phyloP scores from a whole-genome alignment of 768 basidiomycete genomes.

The Lactarius trivialis region DNA sequence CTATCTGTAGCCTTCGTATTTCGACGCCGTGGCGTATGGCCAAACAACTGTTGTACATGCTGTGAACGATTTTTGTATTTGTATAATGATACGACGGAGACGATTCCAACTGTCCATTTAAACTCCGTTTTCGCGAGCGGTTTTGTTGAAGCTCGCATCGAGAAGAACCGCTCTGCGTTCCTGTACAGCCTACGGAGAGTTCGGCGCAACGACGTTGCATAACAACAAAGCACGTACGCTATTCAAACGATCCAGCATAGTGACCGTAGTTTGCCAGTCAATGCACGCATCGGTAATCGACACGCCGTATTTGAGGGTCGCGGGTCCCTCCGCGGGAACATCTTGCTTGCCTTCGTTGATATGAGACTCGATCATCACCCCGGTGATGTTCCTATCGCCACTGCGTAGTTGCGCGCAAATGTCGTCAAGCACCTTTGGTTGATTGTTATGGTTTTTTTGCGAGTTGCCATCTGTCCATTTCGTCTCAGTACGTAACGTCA shows the following conservation, averaged over 20 bases:
- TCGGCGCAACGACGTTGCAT: neutral
- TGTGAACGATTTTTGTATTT: neutral
- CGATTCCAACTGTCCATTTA: neutral
- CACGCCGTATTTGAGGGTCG: constrained; percentile 67
- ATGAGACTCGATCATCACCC: constrained; percentile 97
- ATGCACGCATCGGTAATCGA: constrained; percentile 93
- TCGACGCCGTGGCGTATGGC: no score
- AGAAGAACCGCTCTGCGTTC: constrained; percentile 12
- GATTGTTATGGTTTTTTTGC: constrained; percentile 89
- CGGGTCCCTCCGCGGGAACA: constrained; percentile 64
- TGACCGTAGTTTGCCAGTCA: constrained; percentile 72
- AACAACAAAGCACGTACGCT: constrained; percentile 30
- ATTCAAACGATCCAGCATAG: constrained; percentile 69
- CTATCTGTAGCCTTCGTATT: neutral
- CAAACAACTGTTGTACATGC: no score
- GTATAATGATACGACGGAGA: neutral
- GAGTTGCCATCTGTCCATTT: constrained; percentile 78
- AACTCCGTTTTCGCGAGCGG: neutral
- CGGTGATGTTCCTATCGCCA: constrained; percentile 71
- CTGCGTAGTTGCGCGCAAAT: constrained; percentile 68
- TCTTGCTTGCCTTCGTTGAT: constrained; percentile 89
- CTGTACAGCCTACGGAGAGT: constrained; percentile 10
- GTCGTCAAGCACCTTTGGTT: constrained; percentile 69
- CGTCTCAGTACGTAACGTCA: neutral
- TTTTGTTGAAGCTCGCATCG: constrained; percentile 1